Percentiles rank a stretch among this genome's conserved stretches.
Evolutionary conservation across 768 basidiomycete species (phyloP).

Genomic region (Pleurotus giganteus): DNA sequence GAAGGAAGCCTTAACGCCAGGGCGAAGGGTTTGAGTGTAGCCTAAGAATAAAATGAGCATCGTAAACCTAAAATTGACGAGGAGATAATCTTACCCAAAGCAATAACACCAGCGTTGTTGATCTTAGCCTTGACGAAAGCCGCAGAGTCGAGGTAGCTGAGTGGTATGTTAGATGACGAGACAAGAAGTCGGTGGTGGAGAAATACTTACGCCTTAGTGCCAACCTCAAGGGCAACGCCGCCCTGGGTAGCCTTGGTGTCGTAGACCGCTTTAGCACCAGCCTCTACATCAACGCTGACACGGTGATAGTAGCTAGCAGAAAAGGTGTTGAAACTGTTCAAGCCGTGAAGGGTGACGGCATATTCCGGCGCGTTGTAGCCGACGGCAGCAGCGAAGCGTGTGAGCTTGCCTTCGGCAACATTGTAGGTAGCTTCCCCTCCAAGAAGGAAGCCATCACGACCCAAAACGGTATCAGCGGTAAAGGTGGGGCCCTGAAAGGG

Average conservation of each 20-base stretch:
- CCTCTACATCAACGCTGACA: constrained; percentile 87
- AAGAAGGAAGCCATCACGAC: constrained; percentile 95
- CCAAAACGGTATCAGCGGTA: constrained; percentile 93
- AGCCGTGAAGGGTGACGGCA: constrained; percentile 89
- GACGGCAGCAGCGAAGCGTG: constrained; percentile 86
- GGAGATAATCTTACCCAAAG: constrained; percentile 54
- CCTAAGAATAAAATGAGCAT: constrained; percentile 37
- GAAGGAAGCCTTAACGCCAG: constrained; percentile 89
- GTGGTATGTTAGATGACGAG: constrained; percentile 6
- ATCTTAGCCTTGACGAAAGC: constrained; percentile 98
- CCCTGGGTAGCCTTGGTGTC: constrained; percentile 88
- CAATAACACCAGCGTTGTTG: constrained; percentile 92
- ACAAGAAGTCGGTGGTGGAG: not conserved
- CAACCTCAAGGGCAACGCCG: constrained; percentile 90
- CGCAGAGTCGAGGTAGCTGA: constrained; percentile 78
- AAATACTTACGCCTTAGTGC: constrained; percentile 81
- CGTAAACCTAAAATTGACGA: not conserved
- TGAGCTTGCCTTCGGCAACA: constrained; percentile 89
- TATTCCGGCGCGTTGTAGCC: constrained; percentile 98
- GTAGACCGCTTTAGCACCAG: constrained; percentile 95
- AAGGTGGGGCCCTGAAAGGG: constrained; percentile 84
- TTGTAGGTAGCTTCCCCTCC: constrained; percentile 98
- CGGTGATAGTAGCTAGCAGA: constrained; percentile 98
- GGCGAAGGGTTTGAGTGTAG: constrained; percentile 92
- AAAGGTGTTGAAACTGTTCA: constrained; percentile 93